phyloP scores from a whole-genome alignment of 2,329 filamentous ascomycete species.

The Alternaria sp. region DNA sequence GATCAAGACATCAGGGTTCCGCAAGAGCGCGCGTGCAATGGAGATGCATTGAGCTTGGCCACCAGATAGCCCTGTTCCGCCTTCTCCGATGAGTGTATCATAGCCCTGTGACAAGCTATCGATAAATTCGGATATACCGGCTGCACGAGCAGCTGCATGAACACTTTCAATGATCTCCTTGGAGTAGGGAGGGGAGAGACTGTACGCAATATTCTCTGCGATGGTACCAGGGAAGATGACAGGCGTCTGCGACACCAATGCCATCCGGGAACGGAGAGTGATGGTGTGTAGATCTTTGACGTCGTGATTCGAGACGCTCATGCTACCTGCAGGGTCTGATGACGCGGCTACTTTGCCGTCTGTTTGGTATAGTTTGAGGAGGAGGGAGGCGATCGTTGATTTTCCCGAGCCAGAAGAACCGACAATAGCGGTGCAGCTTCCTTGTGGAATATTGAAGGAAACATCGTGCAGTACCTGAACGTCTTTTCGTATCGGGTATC shows the following conservation, averaged over 20 bases:
- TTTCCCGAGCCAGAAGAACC: slow-evolving; percentile 91
- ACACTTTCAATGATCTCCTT: slow-evolving; percentile 59
- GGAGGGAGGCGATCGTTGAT: slow-evolving; percentile 78
- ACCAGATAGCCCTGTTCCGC: slow-evolving; percentile 75
- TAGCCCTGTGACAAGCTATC: slow-evolving; percentile 74
- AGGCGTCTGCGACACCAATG: slow-evolving; percentile 74
- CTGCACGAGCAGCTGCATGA: slow-evolving; percentile 59
- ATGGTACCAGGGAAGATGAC: slow-evolving; percentile 81
- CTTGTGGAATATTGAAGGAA: slow-evolving; percentile 69
- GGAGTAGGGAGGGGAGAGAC: slow-evolving; percentile 65
- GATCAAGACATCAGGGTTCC: slow-evolving; percentile 75
- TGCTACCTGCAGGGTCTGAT: slow-evolving; percentile 34
- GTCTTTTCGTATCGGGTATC: slow-evolving; percentile 69
- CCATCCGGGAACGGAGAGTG: slow-evolving; percentile 67
- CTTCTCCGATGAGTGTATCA: slow-evolving; percentile 77
- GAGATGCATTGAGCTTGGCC: slow-evolving; percentile 84
- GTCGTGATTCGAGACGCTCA: slow-evolving; percentile 68
- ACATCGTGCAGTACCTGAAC: slow-evolving; percentile 68
- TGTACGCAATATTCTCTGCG: slow-evolving; percentile 83
- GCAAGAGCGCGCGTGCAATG: slow-evolving; percentile 80
- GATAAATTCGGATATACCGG: slow-evolving; percentile 81
- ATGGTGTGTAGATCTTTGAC: slow-evolving; percentile 67
- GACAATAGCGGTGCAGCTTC: slow-evolving; percentile 78
- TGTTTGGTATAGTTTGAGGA: slow-evolving; percentile 73
- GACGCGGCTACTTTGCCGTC: neutral